Evolutionary conservation across 176 grass and related monocot species (phyloP), one percentile per base, ranked within the genome.

Genomic region (Rhynchospora breviuscula): DNA sequence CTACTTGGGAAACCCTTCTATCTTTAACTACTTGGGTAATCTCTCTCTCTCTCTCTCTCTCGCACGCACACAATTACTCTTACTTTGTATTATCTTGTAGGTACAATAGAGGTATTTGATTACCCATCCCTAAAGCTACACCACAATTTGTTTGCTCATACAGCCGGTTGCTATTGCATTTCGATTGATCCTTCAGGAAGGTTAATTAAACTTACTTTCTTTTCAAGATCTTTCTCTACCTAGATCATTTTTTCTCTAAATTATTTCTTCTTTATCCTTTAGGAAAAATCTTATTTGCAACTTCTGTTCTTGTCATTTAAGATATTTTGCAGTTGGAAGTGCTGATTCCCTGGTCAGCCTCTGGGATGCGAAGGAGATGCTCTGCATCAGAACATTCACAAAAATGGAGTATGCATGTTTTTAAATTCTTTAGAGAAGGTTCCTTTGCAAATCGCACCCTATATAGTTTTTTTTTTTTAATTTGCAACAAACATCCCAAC

Each of bases 311-410:
- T 91, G 81, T 46, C 71, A 75, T 81, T 83, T 40, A 64, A 97
- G 97, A 76, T 99, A 95, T 85, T 95, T 99, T 43, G 97, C 97
- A 86, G 93, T 99, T 85, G 97, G 97, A 86, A 99, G 97, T 90
- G 93, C 97, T 80, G 97, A 99, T 92, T 99, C 97, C 71, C 91
- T 99, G 29, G 97, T 99, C 48, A 99, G 97, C 85, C 93, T 99
- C 67, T 99, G 97, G 97, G 82, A 95, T 85, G 88, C 95, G 73
- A 93, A 95, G 84, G 93, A 93, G 59, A 90, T 99, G 85, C 76
- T 99, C 63, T 99, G 97, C 81, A 78, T 93, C 79, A 88, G 83
- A 90, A 99, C 96, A 86, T 99, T 99, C 88, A 92, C 91, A 66
- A 99, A 99, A 91, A 93, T 99, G 35, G 96, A 98, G 95, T 98